phyloP scores from a whole-genome alignment of 768 basidiomycete species.

The Coprinellus micaceus region DNA sequence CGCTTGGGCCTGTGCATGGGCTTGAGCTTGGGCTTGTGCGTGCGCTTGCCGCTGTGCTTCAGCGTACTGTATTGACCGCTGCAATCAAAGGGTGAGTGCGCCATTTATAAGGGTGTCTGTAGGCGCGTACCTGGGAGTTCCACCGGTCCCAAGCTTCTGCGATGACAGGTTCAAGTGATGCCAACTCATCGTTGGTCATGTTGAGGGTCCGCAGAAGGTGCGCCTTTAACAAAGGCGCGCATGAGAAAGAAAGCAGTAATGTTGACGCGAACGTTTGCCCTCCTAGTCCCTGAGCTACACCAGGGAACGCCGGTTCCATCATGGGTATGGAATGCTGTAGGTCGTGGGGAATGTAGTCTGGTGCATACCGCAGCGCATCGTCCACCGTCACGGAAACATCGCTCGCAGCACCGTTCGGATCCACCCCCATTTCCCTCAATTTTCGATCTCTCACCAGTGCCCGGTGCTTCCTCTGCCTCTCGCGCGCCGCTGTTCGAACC shows the following conservation, averaged over 20 bases:
- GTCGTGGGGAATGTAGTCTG: slow-evolving; percentile 37
- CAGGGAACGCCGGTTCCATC: slow-evolving; percentile 60
- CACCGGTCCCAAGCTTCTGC: slow-evolving; percentile 86
- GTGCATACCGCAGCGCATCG: slow-evolving; percentile 65
- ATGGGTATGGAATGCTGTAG: slow-evolving; percentile 38
- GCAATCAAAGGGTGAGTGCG: too few relatives aligned
- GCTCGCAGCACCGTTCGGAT: slow-evolving; percentile 60
- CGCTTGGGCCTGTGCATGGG: slow-evolving; percentile 36
- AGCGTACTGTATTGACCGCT: slow-evolving; percentile 4
- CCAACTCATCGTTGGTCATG: slow-evolving; percentile 78
- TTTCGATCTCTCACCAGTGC: slow-evolving; percentile 74
- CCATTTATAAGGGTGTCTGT: not conserved
- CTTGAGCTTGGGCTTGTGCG: slow-evolving; percentile 39
- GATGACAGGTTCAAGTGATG: slow-evolving; percentile 72
- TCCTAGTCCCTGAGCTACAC: slow-evolving; percentile 39
- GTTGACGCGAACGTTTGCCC: slow-evolving; percentile 82
- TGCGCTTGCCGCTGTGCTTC: slow-evolving; percentile 9
- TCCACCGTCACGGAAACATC: slow-evolving; percentile 34
- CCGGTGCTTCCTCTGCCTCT: slow-evolving; percentile 81
- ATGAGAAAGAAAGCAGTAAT: slow-evolving; percentile 71
- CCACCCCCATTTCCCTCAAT: slow-evolving; percentile 76
- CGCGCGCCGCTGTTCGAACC: slow-evolving; percentile 72
- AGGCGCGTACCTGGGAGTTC: slow-evolving; percentile 65
- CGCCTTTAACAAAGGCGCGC: slow-evolving; percentile 67
- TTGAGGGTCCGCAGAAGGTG: slow-evolving; percentile 68